Base-by-base conservation (phyloP, 306 rosid genomes). In the Gastrolobium bilobum region DNA sequence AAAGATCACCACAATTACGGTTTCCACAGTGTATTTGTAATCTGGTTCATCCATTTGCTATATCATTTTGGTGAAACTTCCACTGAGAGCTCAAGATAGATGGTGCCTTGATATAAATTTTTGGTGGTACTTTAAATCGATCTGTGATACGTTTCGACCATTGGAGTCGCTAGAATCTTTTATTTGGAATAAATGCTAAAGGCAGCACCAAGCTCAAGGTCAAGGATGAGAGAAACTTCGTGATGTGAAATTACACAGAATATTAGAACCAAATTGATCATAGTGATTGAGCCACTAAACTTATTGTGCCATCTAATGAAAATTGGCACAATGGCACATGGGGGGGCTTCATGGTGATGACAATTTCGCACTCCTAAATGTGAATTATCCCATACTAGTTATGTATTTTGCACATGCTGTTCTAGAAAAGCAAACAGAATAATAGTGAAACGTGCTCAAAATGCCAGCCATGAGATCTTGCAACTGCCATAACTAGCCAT, bases 381-480 rank as follows among this genome's bases (percentile, higher is more conserved):
- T 71, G 76, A 65, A 76, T 42, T 35, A 75, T 37, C 53, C 56
- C 62, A 8, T 51, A 4, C 56, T 47, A 62, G 48, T 7, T 13
- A 10, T 15, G 11, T 4, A 64, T 37, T 46, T 56, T n/a, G n/a
- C 80, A 47, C 86, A 47, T 62, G 76, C 65, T 2, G 54, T 39
- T 66, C 34, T 81, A 14, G 10, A 76, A 71, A 58, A 52, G 58
- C 15, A 71, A 40, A 30, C 10, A 31, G 20, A 77, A 43, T 48
- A 46, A 69, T 13, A 48, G 34, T 51, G 15, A 67, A 50, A 77
- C 73, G 53, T 82, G 84, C 76, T 60, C n/a, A 61, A 65, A 57
- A 40, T 54, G 39, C 59, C 15, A 20, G 30, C 56, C 62, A 46
- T 29, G 30, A 9, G 39, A 43, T 44, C 9, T 31, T 68, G 40